A percentile compares a stretch with the other conserved stretches of the same genome.
phyloP scores from a whole-genome alignment of 2,329 filamentous ascomycete species.

The Colletotrichum simmondsii region DNA sequence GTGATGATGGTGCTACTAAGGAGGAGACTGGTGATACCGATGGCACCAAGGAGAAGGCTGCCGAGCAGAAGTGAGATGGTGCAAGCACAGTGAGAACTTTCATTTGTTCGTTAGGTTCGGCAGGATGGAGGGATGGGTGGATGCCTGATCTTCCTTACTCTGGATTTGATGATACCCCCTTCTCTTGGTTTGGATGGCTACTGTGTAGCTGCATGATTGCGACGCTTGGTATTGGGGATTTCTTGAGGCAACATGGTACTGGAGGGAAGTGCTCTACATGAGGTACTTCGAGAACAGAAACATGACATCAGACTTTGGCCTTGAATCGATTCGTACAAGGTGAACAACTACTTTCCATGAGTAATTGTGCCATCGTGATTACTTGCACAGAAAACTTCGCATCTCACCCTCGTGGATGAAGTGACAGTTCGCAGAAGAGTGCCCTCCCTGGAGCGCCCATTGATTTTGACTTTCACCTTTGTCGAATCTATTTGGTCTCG shows the following conservation, averaged over 20 bases:
- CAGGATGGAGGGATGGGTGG: not conserved
- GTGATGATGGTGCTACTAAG: not conserved
- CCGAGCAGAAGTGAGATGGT: not conserved
- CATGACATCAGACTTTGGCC: accelerated
- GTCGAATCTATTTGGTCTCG: too few relatives aligned
- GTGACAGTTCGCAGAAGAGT: too few relatives aligned
- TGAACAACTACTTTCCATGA: too few relatives aligned
- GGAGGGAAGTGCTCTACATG: not conserved
- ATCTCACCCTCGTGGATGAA: too few relatives aligned
- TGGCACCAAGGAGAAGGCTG: not conserved
- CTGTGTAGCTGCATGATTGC: not conserved
- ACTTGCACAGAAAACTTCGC: too few relatives aligned
- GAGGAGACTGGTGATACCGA: not conserved
- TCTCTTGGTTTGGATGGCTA: too few relatives aligned
- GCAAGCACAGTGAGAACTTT: not conserved
- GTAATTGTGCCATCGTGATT: too few relatives aligned
- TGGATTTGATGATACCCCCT: not conserved
- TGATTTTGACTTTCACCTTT: too few relatives aligned
- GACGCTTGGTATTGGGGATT: too few relatives aligned
- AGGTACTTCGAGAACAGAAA: not conserved
- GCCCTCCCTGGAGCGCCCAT: too few relatives aligned
- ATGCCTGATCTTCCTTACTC: not conserved
- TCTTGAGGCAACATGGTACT: not conserved
- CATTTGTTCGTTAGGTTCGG: not conserved
- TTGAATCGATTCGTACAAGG: not conserved